Evolutionary conservation across 352 stramenopile genomes (phyloP).

Genomic region (Blastocystis sp.): DNA sequence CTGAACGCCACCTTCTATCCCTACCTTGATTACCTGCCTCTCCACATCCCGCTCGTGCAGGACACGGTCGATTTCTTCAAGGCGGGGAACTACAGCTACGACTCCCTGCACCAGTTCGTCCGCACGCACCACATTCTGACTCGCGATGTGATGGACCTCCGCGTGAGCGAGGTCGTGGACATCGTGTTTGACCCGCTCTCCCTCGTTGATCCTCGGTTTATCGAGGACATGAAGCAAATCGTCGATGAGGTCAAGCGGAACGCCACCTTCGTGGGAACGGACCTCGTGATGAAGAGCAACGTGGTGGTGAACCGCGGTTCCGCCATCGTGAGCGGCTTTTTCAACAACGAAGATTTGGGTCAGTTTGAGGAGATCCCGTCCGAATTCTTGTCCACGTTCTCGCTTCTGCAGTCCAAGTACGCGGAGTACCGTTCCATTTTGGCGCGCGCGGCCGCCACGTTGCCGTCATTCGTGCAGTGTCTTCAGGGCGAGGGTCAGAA

Average conservation of each 20-base stretch:
- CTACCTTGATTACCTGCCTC: conserved; percentile 42
- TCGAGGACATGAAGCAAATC: not conserved
- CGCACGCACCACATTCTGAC: conserved; percentile 37
- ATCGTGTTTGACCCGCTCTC: conserved; percentile 21
- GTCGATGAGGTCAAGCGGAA: not conserved
- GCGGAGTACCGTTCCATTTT: not conserved
- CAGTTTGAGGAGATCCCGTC: conserved; percentile 45
- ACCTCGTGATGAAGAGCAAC: conserved; percentile 3
- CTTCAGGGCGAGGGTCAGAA: not conserved
- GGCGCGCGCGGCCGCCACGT: not conserved
- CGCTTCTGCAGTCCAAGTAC: conserved; percentile 28
- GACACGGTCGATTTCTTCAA: conserved; percentile 32
- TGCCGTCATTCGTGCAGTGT: conserved; percentile 27
- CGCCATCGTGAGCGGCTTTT: conserved; percentile 8
- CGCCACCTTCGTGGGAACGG: conserved; percentile 1
- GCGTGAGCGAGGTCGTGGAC: conserved; percentile 5
- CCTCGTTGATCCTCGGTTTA: not conserved
- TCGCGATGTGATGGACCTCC: conserved; percentile 40
- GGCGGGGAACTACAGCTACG: conserved; percentile 33
- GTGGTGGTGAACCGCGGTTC: not conserved
- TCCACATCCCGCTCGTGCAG: conserved; percentile 20
- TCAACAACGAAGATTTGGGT: conserved; percentile 34
- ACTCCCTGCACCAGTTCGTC: conserved; percentile 3
- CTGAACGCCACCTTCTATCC: conserved; percentile 55
- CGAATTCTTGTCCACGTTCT: conserved; percentile 35